Evolutionary conservation across 2,329 filamentous ascomycete genomes (phyloP), one percentile per base, ranked within the genome.

Genomic region (Aspergillus sp.): DNA sequence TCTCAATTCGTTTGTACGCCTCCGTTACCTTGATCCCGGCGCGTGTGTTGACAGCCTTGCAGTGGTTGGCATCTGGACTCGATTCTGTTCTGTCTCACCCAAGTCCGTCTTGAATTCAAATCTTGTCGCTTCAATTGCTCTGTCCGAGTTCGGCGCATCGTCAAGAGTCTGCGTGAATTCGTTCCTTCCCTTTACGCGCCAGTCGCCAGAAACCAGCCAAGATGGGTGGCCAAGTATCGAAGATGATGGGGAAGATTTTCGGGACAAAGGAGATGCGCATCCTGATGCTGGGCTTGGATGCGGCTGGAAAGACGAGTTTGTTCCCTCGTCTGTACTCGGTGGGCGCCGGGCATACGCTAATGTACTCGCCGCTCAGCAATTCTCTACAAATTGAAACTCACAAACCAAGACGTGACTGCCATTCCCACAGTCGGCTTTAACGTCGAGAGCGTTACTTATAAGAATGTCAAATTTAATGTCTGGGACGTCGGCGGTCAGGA

Each of bases 391-490:
- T 75, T 98, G 58, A 96, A 96, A 76, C 79, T 96, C 40, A 57
- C 53, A 39, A 88, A 89, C 65, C 86, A 96, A 72, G 88, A 93
- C 59, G 88, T 96, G 53, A 96, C 91, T 41, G 96, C 91, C 32
- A 96, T 96, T 58, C 91, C 91, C 29, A 98, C 91, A 20, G 91
- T 98, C 52, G 91, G 89, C 50, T 96, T 96, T 75, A 96, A 96
- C 74, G 91, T 96, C 64, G 89, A 96, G 73, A 93, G 86, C 4
- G 88, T 96, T 53, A 93, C 88, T 48, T 95, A 94, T 73, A 95
- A 95, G 75, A 96, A 96, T 64, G 88, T 95, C 66, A 93, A 95
- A 67, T 96, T 96, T 72, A 96, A 93, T 55, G 89, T 96, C 43
- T 96, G 89, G 89, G 89, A 96, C 70, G 89, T 96, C 39, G 89